Evolutionary conservation across 805 yeast genomes (phyloP).

Genomic region (Wickerhamiella sergipiensis): DNA sequence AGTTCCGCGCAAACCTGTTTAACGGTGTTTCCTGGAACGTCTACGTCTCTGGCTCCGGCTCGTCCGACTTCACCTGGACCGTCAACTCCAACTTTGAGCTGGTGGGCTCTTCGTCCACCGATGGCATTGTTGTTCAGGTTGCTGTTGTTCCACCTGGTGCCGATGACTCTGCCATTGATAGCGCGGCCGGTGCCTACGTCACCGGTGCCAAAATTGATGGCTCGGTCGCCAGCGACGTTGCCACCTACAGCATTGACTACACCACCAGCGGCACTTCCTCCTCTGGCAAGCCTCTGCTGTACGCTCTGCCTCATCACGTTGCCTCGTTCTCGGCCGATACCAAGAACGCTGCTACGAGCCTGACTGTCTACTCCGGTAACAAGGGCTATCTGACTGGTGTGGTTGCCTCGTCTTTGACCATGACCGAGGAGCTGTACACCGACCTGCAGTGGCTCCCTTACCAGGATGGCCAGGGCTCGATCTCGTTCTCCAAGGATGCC

Average conservation of each 20-base stretch:
- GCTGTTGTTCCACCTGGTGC: constrained; percentile 32
- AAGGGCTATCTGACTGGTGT: constrained; percentile 29
- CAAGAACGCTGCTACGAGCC: constrained; percentile 18
- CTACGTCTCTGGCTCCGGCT: constrained; percentile 31
- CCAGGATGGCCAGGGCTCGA: constrained; percentile 26
- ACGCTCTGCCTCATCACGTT: constrained; percentile 58
- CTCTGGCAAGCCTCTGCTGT: constrained; percentile 32
- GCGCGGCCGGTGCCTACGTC: constrained; percentile 57
- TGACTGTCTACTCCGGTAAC: constrained; percentile 35
- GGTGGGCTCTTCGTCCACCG: constrained; percentile 25
- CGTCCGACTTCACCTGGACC: constrained; percentile 23
- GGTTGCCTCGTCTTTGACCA: constrained; percentile 21
- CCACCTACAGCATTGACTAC: constrained; percentile 37
- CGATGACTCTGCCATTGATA: constrained; percentile 37
- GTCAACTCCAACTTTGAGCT: constrained; percentile 26
- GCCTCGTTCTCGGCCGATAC: constrained; percentile 29
- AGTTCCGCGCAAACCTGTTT: constrained; percentile 29
- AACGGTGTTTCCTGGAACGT: constrained; percentile 37
- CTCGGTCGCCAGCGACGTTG: constrained; percentile 31
- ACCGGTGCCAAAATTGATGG: constrained; percentile 37
- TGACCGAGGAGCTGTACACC: constrained; percentile 30
- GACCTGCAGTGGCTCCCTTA: constrained; percentile 45
- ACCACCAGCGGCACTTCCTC: constrained; percentile 37
- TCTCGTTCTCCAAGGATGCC: constrained; percentile 28
- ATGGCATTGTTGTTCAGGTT: constrained; percentile 33